Conservation (phyloP, 2,329 filamentous ascomycete genomes). For the Talaromyces marneffei region DNA sequence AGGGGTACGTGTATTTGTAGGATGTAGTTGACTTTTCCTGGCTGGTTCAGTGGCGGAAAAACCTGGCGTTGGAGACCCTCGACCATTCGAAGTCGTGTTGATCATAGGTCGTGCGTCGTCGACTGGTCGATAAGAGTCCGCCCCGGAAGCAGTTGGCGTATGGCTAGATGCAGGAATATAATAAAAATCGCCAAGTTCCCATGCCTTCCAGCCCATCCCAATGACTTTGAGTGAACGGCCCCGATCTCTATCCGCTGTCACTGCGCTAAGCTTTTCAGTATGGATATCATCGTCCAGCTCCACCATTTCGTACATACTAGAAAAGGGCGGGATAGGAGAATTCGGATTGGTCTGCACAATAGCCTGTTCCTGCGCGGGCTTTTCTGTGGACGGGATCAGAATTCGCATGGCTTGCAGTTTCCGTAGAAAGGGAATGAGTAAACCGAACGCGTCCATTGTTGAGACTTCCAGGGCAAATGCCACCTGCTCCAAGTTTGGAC, state of each 20-base stretch:
- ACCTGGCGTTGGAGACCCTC: neutral
- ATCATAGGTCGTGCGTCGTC: neutral
- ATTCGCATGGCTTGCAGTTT: slow-evolving; percentile 38
- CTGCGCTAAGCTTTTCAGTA: slow-evolving; percentile 25
- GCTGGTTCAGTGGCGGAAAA: neutral
- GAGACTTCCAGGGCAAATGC: slow-evolving; percentile 45
- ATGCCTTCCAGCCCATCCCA: slow-evolving; percentile 36
- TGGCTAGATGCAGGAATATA: slow-evolving; percentile 21
- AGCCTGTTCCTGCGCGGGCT: neutral
- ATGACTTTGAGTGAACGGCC: slow-evolving; percentile 30
- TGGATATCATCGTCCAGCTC: slow-evolving; percentile 34
- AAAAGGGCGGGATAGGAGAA: neutral
- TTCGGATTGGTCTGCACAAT: neutral
- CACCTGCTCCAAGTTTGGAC: slow-evolving; percentile 56
- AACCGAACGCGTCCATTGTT: slow-evolving; percentile 34
- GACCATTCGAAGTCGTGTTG: neutral
- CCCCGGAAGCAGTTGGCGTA: neutral
- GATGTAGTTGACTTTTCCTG: neutral
- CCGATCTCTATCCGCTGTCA: slow-evolving; percentile 29
- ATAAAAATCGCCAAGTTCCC: slow-evolving; percentile 34
- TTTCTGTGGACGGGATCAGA: slow-evolving; percentile 27
- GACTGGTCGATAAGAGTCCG: neutral
- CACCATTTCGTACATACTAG: slow-evolving; percentile 27
- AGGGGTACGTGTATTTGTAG: neutral
- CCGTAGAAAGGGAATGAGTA: slow-evolving; percentile 37